Conservation (phyloP, 768 basidiomycete genomes). For the Floccularia luteovirens region DNA sequence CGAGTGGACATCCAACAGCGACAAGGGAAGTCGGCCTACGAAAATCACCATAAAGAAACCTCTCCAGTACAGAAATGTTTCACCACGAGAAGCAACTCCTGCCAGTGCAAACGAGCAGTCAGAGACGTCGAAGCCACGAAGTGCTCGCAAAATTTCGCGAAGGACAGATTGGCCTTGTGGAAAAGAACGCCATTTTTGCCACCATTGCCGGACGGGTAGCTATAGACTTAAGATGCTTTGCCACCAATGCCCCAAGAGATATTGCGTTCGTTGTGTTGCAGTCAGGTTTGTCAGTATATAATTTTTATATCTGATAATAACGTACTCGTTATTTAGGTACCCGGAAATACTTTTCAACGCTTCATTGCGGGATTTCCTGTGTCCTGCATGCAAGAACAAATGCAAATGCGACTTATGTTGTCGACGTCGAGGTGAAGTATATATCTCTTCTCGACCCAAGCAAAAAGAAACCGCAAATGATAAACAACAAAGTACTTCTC, state of each 20-base stretch:
- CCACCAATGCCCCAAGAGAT: conserved; percentile 4
- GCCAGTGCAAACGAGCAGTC: too few species aligned
- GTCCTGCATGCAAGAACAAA: conserved; percentile 2
- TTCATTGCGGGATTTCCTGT: background rate
- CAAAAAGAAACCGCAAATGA: too few species aligned
- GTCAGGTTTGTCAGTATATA: conserved; percentile 5
- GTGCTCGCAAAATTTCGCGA: background rate
- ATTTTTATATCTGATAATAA: background rate
- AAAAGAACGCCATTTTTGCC: conserved; percentile 1
- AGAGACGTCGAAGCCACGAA: too few species aligned
- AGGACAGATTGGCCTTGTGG: conserved; percentile 2
- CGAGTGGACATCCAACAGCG: too few species aligned
- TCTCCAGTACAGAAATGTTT: too few species aligned
- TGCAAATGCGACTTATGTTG: conserved; percentile 7
- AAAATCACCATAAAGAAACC: too few species aligned
- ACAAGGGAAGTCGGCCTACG: too few species aligned
- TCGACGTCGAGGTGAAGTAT: conserved; percentile 6
- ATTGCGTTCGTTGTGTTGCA: conserved; percentile 6
- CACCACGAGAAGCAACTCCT: too few species aligned
- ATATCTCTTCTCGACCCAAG: conserved; percentile 3
- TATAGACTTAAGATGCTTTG: conserved; percentile 6
- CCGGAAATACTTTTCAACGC: background rate
- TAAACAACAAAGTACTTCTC: too few species aligned
- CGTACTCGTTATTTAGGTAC: background rate
- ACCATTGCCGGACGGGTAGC: conserved; percentile 5